Evolutionary conservation across 2,329 filamentous ascomycete genomes (phyloP).

Genomic region (Sordariomycetes sp.): DNA sequence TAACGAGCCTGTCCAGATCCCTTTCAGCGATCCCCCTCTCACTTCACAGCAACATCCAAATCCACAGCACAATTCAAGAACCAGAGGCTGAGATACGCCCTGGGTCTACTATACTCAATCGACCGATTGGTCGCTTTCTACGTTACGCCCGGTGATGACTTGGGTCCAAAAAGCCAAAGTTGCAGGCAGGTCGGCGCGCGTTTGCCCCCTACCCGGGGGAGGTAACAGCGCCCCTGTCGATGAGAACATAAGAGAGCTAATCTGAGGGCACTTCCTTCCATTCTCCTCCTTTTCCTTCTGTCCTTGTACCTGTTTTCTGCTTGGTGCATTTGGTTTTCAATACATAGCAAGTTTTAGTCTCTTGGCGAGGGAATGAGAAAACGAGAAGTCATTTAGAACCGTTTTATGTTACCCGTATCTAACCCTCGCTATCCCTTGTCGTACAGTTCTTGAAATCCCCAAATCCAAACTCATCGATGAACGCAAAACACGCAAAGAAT

Average conservation of each 20-base stretch:
- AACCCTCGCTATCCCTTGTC: background rate
- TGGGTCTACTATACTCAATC: background rate
- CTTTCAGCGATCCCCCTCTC: background rate
- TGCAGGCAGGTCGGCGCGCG: constrained; percentile 28
- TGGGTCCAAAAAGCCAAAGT: constrained; percentile 48
- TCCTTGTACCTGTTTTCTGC: background rate
- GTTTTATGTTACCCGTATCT: background rate
- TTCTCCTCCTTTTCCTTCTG: background rate
- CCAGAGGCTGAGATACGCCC: background rate
- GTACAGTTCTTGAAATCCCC: background rate
- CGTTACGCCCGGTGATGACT: constrained; percentile 35
- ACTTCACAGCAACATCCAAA: background rate
- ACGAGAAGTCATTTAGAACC: background rate
- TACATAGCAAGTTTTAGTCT: background rate
- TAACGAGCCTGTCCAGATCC: background rate
- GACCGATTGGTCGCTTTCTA: background rate
- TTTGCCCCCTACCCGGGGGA: background rate
- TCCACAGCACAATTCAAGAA: background rate
- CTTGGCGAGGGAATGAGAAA: background rate
- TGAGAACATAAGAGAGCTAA: constrained; percentile 48
- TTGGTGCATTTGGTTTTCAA: background rate
- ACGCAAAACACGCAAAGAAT: background rate
- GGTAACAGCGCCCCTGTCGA: constrained; percentile 21
- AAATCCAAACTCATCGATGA: background rate
- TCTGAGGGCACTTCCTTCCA: constrained; percentile 33